Conservation (phyloP, 352 stramenopile species). For the Blastocystis sp. region DNA sequence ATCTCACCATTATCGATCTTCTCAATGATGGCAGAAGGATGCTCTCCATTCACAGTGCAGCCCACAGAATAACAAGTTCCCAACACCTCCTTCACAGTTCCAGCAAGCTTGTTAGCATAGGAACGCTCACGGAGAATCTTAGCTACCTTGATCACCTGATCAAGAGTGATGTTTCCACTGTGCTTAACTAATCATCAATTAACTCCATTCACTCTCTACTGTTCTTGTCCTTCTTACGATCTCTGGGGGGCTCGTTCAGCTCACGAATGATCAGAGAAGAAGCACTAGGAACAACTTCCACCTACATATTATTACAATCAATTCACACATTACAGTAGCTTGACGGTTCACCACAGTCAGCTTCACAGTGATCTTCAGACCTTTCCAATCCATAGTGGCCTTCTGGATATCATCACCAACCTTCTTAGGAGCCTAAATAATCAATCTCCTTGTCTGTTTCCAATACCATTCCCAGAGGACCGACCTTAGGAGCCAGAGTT, state of each 20-base stretch:
- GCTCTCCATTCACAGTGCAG: slow-evolving; percentile 96
- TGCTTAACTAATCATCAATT: slow-evolving; percentile 81
- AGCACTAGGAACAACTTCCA: slow-evolving; percentile 88
- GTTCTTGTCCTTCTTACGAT: slow-evolving; percentile 88
- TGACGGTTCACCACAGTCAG: slow-evolving; percentile 98
- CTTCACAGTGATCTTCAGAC: slow-evolving; percentile 97
- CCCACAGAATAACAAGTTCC: slow-evolving; percentile 93
- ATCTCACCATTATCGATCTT: slow-evolving; percentile 90
- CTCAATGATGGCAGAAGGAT: slow-evolving; percentile 87
- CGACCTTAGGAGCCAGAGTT: slow-evolving; percentile 96
- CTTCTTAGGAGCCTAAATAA: slow-evolving; percentile 89
- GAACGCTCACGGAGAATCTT: slow-evolving; percentile 91
- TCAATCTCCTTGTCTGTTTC: not conserved
- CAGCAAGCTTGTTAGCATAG: slow-evolving; percentile 86
- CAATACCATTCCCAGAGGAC: slow-evolving; percentile 88
- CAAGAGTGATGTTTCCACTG: slow-evolving; percentile 97
- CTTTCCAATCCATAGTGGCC: slow-evolving; percentile 98
- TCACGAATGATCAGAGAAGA: slow-evolving; percentile 98
- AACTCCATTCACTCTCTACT: not conserved
- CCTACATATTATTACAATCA: not conserved
- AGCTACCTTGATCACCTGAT: slow-evolving; percentile 96
- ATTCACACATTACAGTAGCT: slow-evolving; percentile 65
- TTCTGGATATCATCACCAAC: slow-evolving; percentile 99
- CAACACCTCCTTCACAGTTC: slow-evolving; percentile 98
- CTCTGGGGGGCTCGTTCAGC: slow-evolving; percentile 94